phyloP scores from a whole-genome alignment of 2,329 filamentous ascomycete species.

The Diaporthe ilicicola region DNA sequence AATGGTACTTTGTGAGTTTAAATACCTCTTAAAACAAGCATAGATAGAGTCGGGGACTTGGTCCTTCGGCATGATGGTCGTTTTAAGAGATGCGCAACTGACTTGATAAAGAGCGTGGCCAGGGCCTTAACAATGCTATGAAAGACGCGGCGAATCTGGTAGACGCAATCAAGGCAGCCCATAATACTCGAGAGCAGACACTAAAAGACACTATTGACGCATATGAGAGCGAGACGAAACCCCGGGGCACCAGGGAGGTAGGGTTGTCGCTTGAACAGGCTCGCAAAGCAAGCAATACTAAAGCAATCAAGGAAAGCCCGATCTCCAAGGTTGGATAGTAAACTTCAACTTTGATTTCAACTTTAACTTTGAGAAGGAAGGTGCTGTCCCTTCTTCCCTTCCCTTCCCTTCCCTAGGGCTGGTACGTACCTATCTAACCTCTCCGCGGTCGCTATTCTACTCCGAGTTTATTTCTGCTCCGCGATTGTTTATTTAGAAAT shows the following conservation, averaged over 20 bases:
- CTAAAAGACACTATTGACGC: neutral
- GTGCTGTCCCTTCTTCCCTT: too few species aligned
- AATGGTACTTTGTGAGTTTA: constrained; percentile 4
- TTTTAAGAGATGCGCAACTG: neutral
- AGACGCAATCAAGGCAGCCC: neutral
- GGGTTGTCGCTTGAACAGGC: neutral
- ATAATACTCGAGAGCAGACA: neutral
- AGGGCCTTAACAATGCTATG: constrained; percentile 3
- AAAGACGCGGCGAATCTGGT: constrained; percentile 1
- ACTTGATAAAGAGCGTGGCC: neutral
- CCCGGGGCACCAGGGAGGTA: neutral
- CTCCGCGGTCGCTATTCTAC: too few species aligned
- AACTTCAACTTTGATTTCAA: too few species aligned
- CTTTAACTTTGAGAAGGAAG: too few species aligned
- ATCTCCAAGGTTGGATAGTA: neutral
- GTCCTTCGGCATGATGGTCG: too few species aligned
- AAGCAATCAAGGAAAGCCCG: neutral
- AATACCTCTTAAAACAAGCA: too few species aligned
- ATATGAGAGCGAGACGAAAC: neutral
- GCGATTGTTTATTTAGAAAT: too few species aligned
- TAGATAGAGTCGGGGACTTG: neutral
- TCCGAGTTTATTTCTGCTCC: too few species aligned
- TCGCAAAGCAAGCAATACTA: neutral
- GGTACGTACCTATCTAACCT: too few species aligned
- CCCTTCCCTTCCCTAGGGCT: too few species aligned